Evolutionary conservation across 805 yeast species (phyloP).

Genomic region (Suhomyces vadensis): DNA sequence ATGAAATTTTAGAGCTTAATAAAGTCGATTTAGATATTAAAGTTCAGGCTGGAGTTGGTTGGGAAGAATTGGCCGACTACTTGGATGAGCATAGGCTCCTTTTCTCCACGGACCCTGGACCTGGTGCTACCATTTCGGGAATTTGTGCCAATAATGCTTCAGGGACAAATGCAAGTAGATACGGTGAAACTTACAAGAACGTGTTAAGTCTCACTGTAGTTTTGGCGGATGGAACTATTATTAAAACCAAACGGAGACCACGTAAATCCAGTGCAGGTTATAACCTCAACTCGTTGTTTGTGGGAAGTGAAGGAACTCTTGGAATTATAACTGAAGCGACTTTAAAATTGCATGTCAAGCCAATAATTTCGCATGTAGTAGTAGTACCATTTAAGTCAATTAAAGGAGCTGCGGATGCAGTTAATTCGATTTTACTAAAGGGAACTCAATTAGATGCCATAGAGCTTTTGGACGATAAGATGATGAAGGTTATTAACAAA

Average conservation of each 20-base stretch:
- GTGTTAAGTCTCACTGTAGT: constrained; percentile 70
- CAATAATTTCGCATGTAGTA: constrained; percentile 38
- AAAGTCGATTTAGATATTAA: constrained; percentile 67
- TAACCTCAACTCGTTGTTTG: constrained; percentile 70
- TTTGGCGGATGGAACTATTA: constrained; percentile 74
- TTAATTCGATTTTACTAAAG: constrained; percentile 26
- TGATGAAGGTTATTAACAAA: constrained; percentile 65
- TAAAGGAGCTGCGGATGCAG: constrained; percentile 34
- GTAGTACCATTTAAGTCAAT: constrained; percentile 34
- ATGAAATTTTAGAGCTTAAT: constrained; percentile 55
- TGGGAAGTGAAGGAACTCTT: constrained; percentile 78
- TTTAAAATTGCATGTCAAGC: constrained; percentile 64
- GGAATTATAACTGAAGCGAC: constrained; percentile 81
- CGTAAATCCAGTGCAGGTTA: constrained; percentile 80
- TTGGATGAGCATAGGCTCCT: constrained; percentile 41
- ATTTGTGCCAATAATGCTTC: constrained; percentile 78
- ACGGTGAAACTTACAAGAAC: constrained; percentile 80
- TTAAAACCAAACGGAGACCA: constrained; percentile 74
- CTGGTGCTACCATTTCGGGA: constrained; percentile 80
- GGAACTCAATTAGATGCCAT: constrained; percentile 74
- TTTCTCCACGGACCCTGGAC: constrained; percentile 59
- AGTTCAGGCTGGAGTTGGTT: constrained; percentile 78
- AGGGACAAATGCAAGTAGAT: constrained; percentile 76
- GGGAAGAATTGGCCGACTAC: constrained; percentile 60
- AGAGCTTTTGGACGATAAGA: constrained; percentile 70